Evolutionary conservation across 2,329 filamentous ascomycete genomes (phyloP), one percentile per base, ranked within the genome.

Genomic region (Gaeumannomyces sp.): DNA sequence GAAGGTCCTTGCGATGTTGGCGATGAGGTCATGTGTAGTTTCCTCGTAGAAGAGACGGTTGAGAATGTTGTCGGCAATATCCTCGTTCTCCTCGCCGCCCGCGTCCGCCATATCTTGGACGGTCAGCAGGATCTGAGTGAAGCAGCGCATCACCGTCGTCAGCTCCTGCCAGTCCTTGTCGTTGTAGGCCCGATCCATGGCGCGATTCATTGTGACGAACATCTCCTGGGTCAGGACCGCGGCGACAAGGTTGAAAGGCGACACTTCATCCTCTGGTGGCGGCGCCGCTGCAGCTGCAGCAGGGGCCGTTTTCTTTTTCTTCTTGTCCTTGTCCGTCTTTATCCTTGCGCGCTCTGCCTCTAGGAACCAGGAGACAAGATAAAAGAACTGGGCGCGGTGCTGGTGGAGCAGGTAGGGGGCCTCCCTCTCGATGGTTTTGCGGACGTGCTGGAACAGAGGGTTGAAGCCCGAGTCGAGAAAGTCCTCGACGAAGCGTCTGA

Each of bases 11-110:
- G 94, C 82, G 64, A 97, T 90, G 66, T 88, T 85, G 35, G 94
- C 85, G 63, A 99, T 85, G 29, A 91, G 84, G 67, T 99, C 94
- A 72, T 99, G 93, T 0, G 93, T 97, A 0, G 91, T 86, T 73
- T 98, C 93, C 76, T 99, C 95, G 77, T 99, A 99, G 75, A 99
- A 99, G n/a, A 99, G 92, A 67, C 94, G 91, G 71, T 90, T 96
- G 63, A 97, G 86, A 16, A 96, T 97, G 70, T 99, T 99, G 74
- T 99, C 94, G 0, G 95, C 94, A 74, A 99, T 98, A 71, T 98
- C 95, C 73, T 96, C 90, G 69, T 99, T 92, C n/a, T 97, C 93
- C 68, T 97, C 93, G 35, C 91, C 84, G 0, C 85, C 83, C 1
- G 92, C 95, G 60, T 90, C 87, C 1, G 88, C 82, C 93, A 99